phyloP scores from a whole-genome alignment of 2,329 filamentous ascomycete genomes.

The Aureobasidium musti region DNA sequence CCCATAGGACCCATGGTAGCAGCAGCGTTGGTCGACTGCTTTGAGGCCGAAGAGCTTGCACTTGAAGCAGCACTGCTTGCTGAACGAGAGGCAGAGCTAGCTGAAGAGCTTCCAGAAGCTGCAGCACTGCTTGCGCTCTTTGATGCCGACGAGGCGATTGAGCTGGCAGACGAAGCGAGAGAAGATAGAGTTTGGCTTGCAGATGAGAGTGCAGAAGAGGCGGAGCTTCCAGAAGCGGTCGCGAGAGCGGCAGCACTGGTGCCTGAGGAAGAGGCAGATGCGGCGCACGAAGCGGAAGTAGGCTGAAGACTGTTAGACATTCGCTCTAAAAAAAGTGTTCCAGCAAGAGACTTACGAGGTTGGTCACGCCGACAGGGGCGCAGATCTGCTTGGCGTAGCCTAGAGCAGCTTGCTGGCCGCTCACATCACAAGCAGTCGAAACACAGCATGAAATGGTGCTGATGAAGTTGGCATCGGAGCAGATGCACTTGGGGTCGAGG shows the following conservation, averaged over 20 bases:
- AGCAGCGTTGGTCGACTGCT: neutral
- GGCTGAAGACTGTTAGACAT: neutral
- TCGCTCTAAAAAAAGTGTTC: rapidly evolving
- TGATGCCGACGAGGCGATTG: neutral
- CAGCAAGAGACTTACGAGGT: conserved; percentile 10
- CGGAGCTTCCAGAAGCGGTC: conserved; percentile 1
- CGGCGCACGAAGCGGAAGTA: conserved; percentile 9
- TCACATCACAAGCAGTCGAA: conserved; percentile 16
- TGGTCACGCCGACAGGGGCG: conserved; percentile 25
- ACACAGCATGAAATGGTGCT: conserved; percentile 28
- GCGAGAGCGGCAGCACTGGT: conserved; percentile 6
- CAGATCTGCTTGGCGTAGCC: conserved; percentile 16
- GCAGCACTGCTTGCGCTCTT: conserved; percentile 5
- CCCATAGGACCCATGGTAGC: neutral
- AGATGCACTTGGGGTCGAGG: conserved; percentile 23
- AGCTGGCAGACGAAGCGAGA: conserved; percentile 9
- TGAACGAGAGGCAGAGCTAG: neutral
- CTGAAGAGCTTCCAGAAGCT: neutral
- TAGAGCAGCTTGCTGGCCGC: conserved; percentile 18
- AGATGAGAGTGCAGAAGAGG: neutral
- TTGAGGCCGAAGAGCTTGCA: neutral
- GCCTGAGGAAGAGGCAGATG: neutral
- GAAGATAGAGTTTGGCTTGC: conserved; percentile 1
- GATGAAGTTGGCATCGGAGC: conserved; percentile 23
- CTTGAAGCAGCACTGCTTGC: neutral